Evolutionary conservation across 2,329 filamentous ascomycete genomes (phyloP), one percentile per base, ranked within the genome.

Genomic region (Beauveria caledonica): DNA sequence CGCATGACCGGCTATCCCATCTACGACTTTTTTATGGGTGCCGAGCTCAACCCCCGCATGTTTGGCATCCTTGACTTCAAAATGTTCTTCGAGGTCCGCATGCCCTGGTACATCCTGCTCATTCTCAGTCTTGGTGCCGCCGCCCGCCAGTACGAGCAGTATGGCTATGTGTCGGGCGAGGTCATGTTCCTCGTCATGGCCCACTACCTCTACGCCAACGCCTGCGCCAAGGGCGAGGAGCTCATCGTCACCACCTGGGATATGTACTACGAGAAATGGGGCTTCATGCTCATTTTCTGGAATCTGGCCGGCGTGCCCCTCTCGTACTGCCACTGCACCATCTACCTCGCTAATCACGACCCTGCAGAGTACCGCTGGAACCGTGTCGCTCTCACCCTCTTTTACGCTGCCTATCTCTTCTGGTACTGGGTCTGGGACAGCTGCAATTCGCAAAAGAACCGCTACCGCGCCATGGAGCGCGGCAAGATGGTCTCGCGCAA

Each of bases 201-300:
- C 1, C 91, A 96, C 75, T 96, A 88, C 76, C 81, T 96, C 50
- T 96, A 96, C 69, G 90, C 91, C 70, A 94, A 95, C 73, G 91
- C 92, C 58, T 96, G 92, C 78, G 86, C 87, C 67, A 96, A 96
- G 78, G 92, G 89, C 52, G 92, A 96, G 76, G 90, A 96, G 75
- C 84, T 91, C 71, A 96, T 96, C 73, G 83, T 91, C 62, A 89
- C 89, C 9, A 94, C 90, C 54, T 96, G 92, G 88, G 92, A 96
- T 69, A 96, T 96, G 88, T 96, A 95, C 79, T 93, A 91, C 68
- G 92, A 96, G 80, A 96, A 96, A 77, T 92, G 90, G 85, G 92
- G 92, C 57, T 96, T 96, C 79, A 96, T 96, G 92, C 84, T 96
- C 66, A 95, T 95, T 74, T 96, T 96, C 84, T 96, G 92, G 92